Conservation (phyloP, 2,329 filamentous ascomycete genomes). For the Alternaria sp. region DNA sequence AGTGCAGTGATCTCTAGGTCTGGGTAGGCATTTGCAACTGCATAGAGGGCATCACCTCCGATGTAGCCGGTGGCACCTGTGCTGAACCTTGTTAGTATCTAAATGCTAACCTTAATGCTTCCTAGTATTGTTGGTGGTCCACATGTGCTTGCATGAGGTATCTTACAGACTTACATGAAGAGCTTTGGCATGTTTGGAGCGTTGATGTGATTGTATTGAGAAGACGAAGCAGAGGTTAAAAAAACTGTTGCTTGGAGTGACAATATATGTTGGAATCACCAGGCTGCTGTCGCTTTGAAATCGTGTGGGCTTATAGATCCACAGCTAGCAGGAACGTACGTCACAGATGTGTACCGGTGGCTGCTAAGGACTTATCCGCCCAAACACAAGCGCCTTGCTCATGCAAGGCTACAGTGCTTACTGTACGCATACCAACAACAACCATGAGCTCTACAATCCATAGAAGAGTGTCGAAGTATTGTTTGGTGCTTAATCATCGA, state of each 20-base stretch:
- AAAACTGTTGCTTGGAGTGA: background rate
- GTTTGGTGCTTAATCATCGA: background rate
- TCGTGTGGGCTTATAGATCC: background rate
- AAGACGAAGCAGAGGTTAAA: background rate
- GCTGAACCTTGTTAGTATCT: constrained; percentile 19
- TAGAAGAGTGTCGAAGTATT: background rate
- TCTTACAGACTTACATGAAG: constrained; percentile 31
- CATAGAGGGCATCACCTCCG: constrained; percentile 42
- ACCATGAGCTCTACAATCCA: background rate
- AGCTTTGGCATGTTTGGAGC: constrained; percentile 35
- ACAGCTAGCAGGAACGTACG: constrained; percentile 14
- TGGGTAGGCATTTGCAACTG: constrained; percentile 56
- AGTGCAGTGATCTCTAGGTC: constrained; percentile 61
- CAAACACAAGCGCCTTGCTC: background rate
- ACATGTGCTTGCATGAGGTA: background rate
- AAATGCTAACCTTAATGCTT: background rate
- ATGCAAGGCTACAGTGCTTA: background rate
- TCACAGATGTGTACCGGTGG: constrained; percentile 14
- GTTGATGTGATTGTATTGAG: background rate
- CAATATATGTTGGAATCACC: background rate
- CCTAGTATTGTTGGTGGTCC: background rate
- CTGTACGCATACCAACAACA: background rate
- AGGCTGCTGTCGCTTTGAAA: background rate
- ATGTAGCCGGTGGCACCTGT: constrained; percentile 48
- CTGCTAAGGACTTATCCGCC: background rate